Base-by-base conservation (phyloP, 116 monocot species). In the Zostera marina region DNA sequence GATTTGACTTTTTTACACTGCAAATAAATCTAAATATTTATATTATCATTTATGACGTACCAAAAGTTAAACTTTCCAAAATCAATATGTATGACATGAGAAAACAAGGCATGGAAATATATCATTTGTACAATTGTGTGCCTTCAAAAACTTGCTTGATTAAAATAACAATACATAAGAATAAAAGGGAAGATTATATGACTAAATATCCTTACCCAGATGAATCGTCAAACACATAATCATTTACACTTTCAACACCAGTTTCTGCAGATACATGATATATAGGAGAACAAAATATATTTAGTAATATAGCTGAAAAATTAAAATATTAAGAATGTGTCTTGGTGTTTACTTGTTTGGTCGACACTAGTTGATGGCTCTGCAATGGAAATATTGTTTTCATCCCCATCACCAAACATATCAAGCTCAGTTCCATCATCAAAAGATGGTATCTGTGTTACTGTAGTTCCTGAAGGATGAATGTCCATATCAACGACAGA, bases 321-420 rank as follows among this genome's bases (percentile, higher is more conserved):
- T 49, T 15, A 20, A 49, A 15, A 49, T 17, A 48, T 49, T 49
- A 20, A 9, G 4, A 49, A 20, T 20, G 20, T 17, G 20, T 17
- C 2, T 32, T 32, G 5, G 32, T 32, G 32, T 32, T 42, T 59
- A 59, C 59, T 23, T 41, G 42, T 44, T 59, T 3, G 9, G 4
- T 59, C 44, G 17, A 7, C 19, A 11, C 21, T 59, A 44, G n/a
- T 21, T 10, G 42, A 59, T 59, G 59, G 47, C 39, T 23, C 62
- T 62, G 62, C 22, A 38, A 48, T 39, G 4, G 62, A 23, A 46
- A 9, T 20, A 42, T 41, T 59, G 11, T 55, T 24, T 24, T 62
- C 62, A 20, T 62, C 48, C n/a, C 48, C 62, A 47, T 62, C 62
- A 47, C 62, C 62, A 26, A 62, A 62, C 62, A 62, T 62, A 32